Conservation (phyloP, 352 stramenopile genomes). For the Hyaloperonospora brassicae region DNA sequence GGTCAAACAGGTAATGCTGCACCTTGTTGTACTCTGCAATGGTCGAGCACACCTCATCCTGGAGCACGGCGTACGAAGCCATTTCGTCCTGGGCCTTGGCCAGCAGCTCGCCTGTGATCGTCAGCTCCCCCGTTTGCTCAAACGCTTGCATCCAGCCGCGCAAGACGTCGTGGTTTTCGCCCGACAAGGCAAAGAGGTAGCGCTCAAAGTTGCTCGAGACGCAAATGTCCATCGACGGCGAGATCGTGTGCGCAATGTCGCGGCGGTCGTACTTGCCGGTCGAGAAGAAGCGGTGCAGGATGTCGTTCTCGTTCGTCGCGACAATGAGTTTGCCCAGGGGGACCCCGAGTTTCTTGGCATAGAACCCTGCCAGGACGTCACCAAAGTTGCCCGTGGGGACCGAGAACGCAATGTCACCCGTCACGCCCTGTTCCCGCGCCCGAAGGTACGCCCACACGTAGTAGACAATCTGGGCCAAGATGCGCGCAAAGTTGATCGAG, state of each 20-base stretch:
- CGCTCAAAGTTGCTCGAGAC: slow-evolving; percentile 99
- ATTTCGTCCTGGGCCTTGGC: slow-evolving; percentile 90
- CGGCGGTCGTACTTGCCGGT: slow-evolving; percentile 94
- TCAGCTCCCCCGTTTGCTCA: slow-evolving; percentile 91
- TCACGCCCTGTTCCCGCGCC: slow-evolving; percentile 53
- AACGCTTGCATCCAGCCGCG: slow-evolving; percentile 92
- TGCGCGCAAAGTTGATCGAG: slow-evolving; percentile 99
- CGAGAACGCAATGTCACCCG: slow-evolving; percentile 87
- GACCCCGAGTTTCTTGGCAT: slow-evolving; percentile 90
- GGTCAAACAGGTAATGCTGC: slow-evolving; percentile 94
- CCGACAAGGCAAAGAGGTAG: slow-evolving; percentile 94
- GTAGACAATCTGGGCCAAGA: slow-evolving; percentile 98
- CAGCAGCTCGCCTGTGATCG: slow-evolving; percentile 86
- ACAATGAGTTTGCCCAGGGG: slow-evolving; percentile 94
- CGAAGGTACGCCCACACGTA: slow-evolving; percentile 98
- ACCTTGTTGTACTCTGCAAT: slow-evolving; percentile 90
- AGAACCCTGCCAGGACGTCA: slow-evolving; percentile 97
- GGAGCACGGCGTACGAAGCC: slow-evolving; percentile 80
- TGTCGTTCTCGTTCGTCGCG: slow-evolving; percentile 99
- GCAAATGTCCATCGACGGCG: slow-evolving; percentile 99
- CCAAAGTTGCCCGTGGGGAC: slow-evolving; percentile 99
- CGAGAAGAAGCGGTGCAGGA: slow-evolving; percentile 97
- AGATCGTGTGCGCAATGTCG: slow-evolving; percentile 90
- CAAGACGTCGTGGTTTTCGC: slow-evolving; percentile 88
- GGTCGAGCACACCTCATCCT: slow-evolving; percentile 84